Conservation (phyloP, 1,284 basidiomycete species). For the Cystobasidium sp. region DNA sequence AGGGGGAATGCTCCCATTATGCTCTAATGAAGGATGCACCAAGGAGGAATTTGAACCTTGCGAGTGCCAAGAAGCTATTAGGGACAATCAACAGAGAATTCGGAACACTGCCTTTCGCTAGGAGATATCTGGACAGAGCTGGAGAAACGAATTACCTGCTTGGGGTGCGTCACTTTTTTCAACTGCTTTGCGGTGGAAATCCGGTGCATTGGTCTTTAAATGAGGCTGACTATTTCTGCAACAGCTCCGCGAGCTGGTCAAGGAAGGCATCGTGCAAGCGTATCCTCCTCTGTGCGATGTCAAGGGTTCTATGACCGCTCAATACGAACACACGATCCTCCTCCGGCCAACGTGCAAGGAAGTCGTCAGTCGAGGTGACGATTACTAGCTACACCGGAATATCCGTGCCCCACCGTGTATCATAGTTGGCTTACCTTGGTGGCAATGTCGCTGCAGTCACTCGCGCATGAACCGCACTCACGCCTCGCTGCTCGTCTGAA, state of each 20-base stretch:
- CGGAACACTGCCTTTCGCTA: slow-evolving; percentile 93
- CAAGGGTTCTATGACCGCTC: slow-evolving; percentile 78
- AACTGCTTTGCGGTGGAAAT: too few relatives aligned
- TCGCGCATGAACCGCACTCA: too few relatives aligned
- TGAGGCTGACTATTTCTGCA: too few relatives aligned
- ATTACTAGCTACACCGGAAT: slow-evolving; percentile 21
- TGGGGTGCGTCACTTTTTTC: slow-evolving; percentile 81
- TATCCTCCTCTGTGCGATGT: slow-evolving; percentile 91
- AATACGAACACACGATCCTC: slow-evolving; percentile 94
- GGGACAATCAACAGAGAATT: slow-evolving; percentile 91
- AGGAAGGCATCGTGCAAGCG: slow-evolving; percentile 83
- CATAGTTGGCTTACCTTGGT: not conserved
- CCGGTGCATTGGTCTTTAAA: too few relatives aligned
- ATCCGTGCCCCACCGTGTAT: not conserved
- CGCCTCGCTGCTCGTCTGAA: too few relatives aligned
- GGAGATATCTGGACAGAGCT: slow-evolving; percentile 86
- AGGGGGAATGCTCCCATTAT: slow-evolving; percentile 94
- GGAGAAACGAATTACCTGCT: slow-evolving; percentile 96
- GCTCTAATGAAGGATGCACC: slow-evolving; percentile 73
- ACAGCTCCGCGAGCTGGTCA: slow-evolving; percentile 86
- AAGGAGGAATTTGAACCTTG: slow-evolving; percentile 74
- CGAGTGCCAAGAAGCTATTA: slow-evolving; percentile 81
- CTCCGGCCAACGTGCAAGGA: slow-evolving; percentile 91
- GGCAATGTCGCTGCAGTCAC: too few relatives aligned
- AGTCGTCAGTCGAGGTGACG: slow-evolving; percentile 64